Percentiles rank a stretch among this genome's conserved stretches.
phyloP scores from a whole-genome alignment of 257 asterid species.

The Apocynum venetum region DNA sequence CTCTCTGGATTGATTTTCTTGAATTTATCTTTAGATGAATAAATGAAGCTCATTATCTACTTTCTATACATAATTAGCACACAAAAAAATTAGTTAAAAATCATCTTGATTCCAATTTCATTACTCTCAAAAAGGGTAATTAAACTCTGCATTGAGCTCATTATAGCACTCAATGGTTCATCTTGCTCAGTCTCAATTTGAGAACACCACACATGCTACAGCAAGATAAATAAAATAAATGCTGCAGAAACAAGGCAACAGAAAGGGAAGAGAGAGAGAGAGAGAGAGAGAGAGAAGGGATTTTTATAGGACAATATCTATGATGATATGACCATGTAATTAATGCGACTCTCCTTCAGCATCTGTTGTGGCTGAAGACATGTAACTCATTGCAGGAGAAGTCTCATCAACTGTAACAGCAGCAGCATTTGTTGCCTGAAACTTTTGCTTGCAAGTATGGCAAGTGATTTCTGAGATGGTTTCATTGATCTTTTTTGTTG shows the following conservation, averaged over 20 bases:
- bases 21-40: no score
- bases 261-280: background rate
- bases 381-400: constrained; percentile 33
- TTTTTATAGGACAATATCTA: background rate
- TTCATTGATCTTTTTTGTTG: constrained; percentile 40
- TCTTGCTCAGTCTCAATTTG: background rate
- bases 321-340: background rate
- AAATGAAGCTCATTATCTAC: no score
- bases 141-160: constrained; percentile 5
- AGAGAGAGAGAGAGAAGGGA: background rate
- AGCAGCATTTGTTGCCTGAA: constrained; percentile 21
- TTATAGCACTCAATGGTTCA: constrained; percentile 6
- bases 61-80: background rate
- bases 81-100: background rate
- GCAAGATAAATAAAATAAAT: constrained; percentile 4
- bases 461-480: constrained; percentile 59
- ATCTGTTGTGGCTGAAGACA: constrained; percentile 33
- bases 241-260: constrained; percentile 1
- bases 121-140: background rate
- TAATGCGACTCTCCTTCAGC: constrained; percentile 25
- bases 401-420: constrained; percentile 23
- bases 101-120: background rate
- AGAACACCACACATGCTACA: background rate
- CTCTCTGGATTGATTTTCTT: no score
- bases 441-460: constrained; percentile 50